These are phyloP conservation scores for Diaporthe ilicicola DNA, from an alignment of 2,329 filamentous ascomycete species.

Conservation along the genomic window DNA sequence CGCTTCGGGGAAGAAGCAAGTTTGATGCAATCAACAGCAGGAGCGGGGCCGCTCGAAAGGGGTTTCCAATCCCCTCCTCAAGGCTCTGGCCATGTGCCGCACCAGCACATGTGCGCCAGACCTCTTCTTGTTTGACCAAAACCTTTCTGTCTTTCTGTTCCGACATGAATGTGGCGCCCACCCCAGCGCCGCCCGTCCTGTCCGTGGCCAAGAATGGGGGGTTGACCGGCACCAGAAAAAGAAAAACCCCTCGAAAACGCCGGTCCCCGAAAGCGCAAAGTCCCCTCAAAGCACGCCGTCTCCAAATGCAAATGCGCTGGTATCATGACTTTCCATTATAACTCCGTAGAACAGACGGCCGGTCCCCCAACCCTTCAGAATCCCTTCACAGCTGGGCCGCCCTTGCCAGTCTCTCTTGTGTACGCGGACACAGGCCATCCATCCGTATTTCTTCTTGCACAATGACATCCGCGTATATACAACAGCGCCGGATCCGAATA, in stretches of 20 bases:
- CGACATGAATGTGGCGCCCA: neutral
- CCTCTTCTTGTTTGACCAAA: neutral
- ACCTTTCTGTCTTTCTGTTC: neutral
- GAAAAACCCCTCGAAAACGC: neutral
- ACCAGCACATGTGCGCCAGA: neutral
- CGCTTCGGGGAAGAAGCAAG: neutral
- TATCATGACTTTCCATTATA: constrained; percentile 26
- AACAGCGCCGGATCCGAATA: constrained; percentile 15
- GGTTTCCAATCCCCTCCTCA: neutral
- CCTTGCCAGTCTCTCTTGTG: neutral
- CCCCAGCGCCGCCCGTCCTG: neutral
- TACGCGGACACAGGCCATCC: neutral
- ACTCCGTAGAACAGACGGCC: constrained; percentile 19
- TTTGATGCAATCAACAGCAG: neutral
- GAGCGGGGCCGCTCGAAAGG: constrained; percentile 1
- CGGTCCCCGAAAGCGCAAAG: constrained; percentile 6
- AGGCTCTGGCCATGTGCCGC: neutral
- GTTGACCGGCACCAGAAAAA: neutral
- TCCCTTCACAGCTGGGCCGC: constrained; percentile 3
- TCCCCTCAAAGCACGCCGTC: constrained; percentile 21
- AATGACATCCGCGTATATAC: constrained; percentile 17
- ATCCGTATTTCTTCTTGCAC: constrained; percentile 8
- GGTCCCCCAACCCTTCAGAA: neutral
- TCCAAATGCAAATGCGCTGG: constrained; percentile 24
- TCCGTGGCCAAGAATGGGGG: neutral